These are phyloP conservation scores for Lathyrus aphaca DNA, from an alignment of 306 rosid genomes.

Conservation along the genomic window DNA sequence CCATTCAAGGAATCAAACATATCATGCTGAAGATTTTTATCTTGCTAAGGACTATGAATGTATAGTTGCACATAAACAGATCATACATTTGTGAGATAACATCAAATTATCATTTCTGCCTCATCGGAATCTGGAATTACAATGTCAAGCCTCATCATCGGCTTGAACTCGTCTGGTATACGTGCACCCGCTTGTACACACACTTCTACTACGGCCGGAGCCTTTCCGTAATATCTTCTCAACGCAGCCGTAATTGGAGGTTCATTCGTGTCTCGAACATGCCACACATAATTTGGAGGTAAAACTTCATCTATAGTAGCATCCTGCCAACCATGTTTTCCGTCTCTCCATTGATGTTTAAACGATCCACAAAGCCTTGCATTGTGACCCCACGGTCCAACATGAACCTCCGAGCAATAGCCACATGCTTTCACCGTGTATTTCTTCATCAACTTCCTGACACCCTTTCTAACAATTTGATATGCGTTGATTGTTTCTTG, in stretches of 20 bases:
- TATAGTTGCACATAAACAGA: constrained; percentile 11
- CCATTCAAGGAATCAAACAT: background rate
- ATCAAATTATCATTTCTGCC: constrained; percentile 65
- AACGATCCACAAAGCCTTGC: constrained; percentile 92
- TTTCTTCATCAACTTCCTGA: constrained; percentile 78
- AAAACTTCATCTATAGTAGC: constrained; percentile 83
- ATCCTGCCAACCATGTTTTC: constrained; percentile 99
- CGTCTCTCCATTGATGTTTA: constrained; percentile 99
- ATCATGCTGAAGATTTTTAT: constrained; percentile 1
- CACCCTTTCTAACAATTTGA: constrained; percentile 67
- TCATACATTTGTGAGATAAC: constrained; percentile 18
- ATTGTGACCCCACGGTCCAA: constrained; percentile 99
- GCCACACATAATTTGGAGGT: constrained; percentile 94
- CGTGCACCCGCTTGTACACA: constrained; percentile 90
- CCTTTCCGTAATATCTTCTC: constrained; percentile 84
- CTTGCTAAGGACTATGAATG: constrained; percentile 1
- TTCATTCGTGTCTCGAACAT: constrained; percentile 71
- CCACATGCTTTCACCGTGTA: constrained; percentile 93
- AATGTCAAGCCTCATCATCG: constrained; percentile 97
- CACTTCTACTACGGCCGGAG: constrained; percentile 87
- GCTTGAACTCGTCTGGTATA: constrained; percentile 65
- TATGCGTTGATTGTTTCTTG: constrained; percentile 78
- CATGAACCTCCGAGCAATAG: constrained; percentile 95
- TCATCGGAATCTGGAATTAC: constrained; percentile 83
- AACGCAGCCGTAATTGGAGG: constrained; percentile 67